Base-by-base conservation (phyloP, 2,329 filamentous ascomycete genomes). In the Fusarium proliferatum region DNA sequence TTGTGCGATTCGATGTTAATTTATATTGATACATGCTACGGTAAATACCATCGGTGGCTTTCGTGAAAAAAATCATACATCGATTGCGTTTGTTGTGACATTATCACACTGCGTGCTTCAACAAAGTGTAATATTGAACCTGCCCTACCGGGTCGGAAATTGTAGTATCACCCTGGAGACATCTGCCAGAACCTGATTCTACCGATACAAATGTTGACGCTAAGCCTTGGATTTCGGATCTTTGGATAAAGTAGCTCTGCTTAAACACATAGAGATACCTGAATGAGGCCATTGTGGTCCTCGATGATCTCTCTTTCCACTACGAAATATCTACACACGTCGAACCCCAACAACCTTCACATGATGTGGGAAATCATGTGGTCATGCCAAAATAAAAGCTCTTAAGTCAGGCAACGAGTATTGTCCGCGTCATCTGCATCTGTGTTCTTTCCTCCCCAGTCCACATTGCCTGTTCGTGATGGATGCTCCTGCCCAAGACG, bases 401-500 rank as follows among this genome's bases (percentile, higher is more conserved):
- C 19, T 12, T 10, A 41, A 3, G 45, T 45, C 13, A 65, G 21
- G 26, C 8, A 16, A 19, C 13, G 23, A 19, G n/a, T 4, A 3
- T 26, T 28, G 30, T 6, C 9, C 42, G 36, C 36, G 38, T 43
- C 39, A 23, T 26, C 10, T 17, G 16, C 6, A n/a, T 36, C 36
- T 39, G 13, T 43, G 59, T 26, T 55, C 65, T 38, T 69, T 49
- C 65, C 65, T 41, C 21, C n/a, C 23, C 6, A 36, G 36, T 46
- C 19, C 26, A 23, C 43, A 28, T 17, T n/a, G 16, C 17, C 21
- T n/a, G 36, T 7, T 39, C 6, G 33, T 2, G 36, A 33, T 26
- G 28, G 19, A 3, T 13, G 51, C 41, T 69, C 67, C 46, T 69
- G 42, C 67, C 65, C 21, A 55, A 30, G 38, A 64, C 26, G 6